Percentiles rank a stretch among this genome's conserved stretches.
These are phyloP conservation scores for Neofusicoccum ribis DNA, from an alignment of 2,329 filamentous ascomycete species.

Conservation along the genomic window DNA sequence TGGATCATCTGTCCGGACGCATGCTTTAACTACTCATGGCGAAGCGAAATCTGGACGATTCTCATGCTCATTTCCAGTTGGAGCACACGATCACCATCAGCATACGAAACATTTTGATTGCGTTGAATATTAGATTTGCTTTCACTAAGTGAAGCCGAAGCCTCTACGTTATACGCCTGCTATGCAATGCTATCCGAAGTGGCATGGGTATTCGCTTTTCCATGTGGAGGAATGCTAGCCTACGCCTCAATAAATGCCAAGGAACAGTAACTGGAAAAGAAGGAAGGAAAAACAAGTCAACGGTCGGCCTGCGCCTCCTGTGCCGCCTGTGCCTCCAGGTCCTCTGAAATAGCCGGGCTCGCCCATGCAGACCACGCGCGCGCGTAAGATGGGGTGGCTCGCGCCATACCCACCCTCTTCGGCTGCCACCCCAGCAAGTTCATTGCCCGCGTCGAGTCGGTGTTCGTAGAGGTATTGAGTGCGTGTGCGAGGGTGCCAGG, in stretches of 20 bases:
- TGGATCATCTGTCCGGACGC: too few species aligned
- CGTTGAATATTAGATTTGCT: neutral
- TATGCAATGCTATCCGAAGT: neutral
- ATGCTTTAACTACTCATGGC: too few species aligned
- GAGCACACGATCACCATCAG: too few species aligned
- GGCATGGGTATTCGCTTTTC: slow-evolving; percentile 13
- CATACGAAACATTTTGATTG: neutral
- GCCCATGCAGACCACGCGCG: neutral
- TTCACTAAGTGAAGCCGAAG: neutral
- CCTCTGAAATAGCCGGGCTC: neutral
- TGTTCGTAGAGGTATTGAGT: neutral
- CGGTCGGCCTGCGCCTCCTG: neutral
- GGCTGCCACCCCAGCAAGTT: neutral
- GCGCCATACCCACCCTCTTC: neutral
- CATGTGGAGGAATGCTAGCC: neutral
- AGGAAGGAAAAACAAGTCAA: neutral
- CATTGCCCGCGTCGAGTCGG: neutral
- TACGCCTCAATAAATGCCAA: neutral
- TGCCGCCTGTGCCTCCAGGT: neutral
- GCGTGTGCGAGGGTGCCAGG: neutral
- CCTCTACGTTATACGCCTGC: neutral
- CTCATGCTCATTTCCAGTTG: too few species aligned
- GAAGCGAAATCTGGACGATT: too few species aligned
- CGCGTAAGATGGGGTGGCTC: neutral
- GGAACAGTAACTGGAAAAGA: neutral